phyloP scores from a whole-genome alignment of 1,139 yeast species.

The Blastobotrys niveus region DNA sequence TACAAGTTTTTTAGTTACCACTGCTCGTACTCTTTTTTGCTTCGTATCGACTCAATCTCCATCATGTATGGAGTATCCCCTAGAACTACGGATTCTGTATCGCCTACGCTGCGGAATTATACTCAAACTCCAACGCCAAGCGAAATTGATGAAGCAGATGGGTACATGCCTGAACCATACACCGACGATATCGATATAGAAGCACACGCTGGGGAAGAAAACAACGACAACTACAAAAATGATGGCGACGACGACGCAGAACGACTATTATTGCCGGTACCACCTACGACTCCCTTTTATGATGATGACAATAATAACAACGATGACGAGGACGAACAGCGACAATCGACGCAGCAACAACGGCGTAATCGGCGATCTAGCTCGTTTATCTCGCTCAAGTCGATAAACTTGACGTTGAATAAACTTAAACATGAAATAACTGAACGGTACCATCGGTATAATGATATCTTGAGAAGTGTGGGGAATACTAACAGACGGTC shows the following conservation, averaged over 20 bases:
- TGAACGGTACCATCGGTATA: conserved; percentile 10
- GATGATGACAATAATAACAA: not conserved
- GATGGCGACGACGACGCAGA: not conserved
- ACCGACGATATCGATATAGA: not conserved
- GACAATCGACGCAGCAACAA: not conserved
- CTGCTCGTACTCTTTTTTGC: no score
- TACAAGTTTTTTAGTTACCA: no score
- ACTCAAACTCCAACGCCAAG: conserved; percentile 7
- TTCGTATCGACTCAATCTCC: no score
- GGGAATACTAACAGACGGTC: not conserved
- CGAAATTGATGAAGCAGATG: conserved; percentile 6
- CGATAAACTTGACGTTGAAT: conserved; percentile 10
- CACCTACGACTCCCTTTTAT: not conserved
- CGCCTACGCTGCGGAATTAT: not conserved
- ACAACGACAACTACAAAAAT: not conserved
- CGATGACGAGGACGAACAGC: not conserved
- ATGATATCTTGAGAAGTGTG: conserved; percentile 3
- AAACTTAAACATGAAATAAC: conserved; percentile 11
- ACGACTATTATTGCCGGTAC: conserved; percentile 5
- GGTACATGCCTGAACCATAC: conserved; percentile 3
- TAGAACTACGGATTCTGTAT: no score
- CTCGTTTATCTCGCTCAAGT: conserved; percentile 13
- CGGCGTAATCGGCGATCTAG: conserved; percentile 12
- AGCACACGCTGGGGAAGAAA: not conserved
- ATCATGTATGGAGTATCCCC: no score